Conservation (phyloP, 345 rosid genomes). For the Murraya koenigii region DNA sequence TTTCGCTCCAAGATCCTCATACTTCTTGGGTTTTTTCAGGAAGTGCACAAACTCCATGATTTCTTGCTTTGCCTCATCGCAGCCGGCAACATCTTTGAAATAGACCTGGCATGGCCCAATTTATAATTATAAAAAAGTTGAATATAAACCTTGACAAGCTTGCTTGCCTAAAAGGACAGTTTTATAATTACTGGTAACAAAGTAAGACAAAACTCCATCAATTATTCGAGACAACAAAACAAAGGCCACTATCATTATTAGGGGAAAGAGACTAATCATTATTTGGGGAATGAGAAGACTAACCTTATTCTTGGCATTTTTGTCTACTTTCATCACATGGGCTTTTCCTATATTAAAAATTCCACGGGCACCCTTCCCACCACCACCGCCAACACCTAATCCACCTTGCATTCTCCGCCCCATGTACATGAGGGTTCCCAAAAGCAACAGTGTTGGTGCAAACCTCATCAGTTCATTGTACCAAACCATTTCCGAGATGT, state of each 20-base stretch:
- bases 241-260: background rate
- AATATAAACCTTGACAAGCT: background rate
- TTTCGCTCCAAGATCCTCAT: conserved; percentile 92
- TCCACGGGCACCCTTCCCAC: conserved; percentile 82
- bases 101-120: conserved; percentile 44
- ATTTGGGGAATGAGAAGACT: conserved; percentile 5
- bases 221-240: background rate
- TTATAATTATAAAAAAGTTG: conserved; percentile 1
- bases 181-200: background rate
- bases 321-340: conserved; percentile 77
- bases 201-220: background rate
- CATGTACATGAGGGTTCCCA: conserved; percentile 66
- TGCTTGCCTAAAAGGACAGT: background rate
- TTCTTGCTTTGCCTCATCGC: conserved; percentile 98
- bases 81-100: conserved; percentile 96
- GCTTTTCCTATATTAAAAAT: conserved; percentile 96
- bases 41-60: conserved; percentile 98
- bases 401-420: conserved; percentile 86
- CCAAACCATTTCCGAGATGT: conserved; percentile 74
- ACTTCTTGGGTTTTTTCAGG: conserved; percentile 87
- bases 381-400: conserved; percentile 78
- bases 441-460: conserved; percentile 67
- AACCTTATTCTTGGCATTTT: conserved; percentile 92
- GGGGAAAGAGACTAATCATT: background rate
- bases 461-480: conserved; percentile 78